Evolutionary conservation across 805 yeast species (phyloP), one percentile per base, ranked within the genome.

Genomic region (Suhomyces pyralidae): DNA sequence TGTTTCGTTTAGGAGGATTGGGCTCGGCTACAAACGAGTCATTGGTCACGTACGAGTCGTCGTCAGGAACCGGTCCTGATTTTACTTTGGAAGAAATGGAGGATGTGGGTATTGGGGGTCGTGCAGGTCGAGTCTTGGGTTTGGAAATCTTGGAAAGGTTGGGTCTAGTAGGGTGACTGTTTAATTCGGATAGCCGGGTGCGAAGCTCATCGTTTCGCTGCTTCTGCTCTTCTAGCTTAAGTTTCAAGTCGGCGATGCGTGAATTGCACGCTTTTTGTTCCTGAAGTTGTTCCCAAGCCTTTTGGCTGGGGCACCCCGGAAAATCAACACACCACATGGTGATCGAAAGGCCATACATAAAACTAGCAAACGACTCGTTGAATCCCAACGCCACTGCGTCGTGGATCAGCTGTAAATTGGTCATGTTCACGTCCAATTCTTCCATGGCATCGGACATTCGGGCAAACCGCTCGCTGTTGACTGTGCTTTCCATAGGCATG

Each of bases 251-350:
- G 5, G 38, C 51, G 12, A 71, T 61, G 22, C 68, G 59, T 8
- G 53, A 58, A 50, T 63, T 63, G 20, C 60, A 17, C 49, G 34
- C 62, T 58, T 46, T 62, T 61, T 34, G 60, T 57, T 22, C 56
- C 55, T 65, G 62, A 26, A 67, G 60, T 51, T 64, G 30, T 26
- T 73, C 74, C 66, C 69, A 69, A 22, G 63, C 68, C 22, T 63
- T 66, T 48, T 60, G 61, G 10, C 73, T 65, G 9, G 78, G 78
- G 46, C 72, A 63, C 1, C 72, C 73, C 1, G 76, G 77, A 60
- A 88, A 88, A 61, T 88, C 91, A 25, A 87, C 87, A 68, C 96
- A 88, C 86, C 94, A 90, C 55, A 96, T 92, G 61, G 91, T 90
- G 67, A 90, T 83, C 63, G 86, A 82, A 48, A 90, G 69, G 1